Evolutionary conservation across 345 rosid species (phyloP).

Genomic region (Draba incana): DNA sequence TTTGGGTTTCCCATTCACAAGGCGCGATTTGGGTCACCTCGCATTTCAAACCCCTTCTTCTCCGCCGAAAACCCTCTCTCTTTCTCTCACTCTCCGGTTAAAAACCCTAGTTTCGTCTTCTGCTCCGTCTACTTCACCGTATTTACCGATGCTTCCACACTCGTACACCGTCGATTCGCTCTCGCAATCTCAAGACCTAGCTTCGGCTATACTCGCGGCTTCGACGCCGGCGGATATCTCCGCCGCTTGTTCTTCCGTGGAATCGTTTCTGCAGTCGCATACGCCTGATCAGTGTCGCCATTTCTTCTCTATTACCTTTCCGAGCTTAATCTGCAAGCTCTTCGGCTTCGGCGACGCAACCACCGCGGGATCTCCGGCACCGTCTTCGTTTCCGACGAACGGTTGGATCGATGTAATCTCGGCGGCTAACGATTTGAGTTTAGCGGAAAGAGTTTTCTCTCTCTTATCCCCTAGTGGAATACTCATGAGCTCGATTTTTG

Average conservation of each 20-base stretch:
- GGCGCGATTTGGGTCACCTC: slow-evolving; percentile 62
- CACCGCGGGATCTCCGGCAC: slow-evolving; percentile 42
- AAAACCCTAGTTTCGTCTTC: slow-evolving; percentile 44
- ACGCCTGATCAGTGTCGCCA: slow-evolving; percentile 86
- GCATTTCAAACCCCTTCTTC: slow-evolving; percentile 56
- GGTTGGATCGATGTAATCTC: slow-evolving; percentile 72
- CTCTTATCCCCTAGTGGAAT: slow-evolving; percentile 65
- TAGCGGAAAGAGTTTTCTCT: slow-evolving; percentile 55
- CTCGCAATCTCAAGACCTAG: slow-evolving; percentile 68
- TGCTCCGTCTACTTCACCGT: not conserved
- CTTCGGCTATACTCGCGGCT: slow-evolving; percentile 62
- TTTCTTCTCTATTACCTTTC: slow-evolving; percentile 89
- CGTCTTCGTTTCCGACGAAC: slow-evolving; percentile 26
- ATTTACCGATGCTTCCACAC: slow-evolving; percentile 62
- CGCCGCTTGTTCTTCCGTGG: slow-evolving; percentile 64
- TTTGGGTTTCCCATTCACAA: slow-evolving; percentile 31
- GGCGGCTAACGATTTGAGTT: slow-evolving; percentile 47
- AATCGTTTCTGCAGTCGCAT: slow-evolving; percentile 64
- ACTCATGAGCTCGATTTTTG: slow-evolving; percentile 60
- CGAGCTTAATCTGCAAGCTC: slow-evolving; percentile 74
- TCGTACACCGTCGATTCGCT: slow-evolving; percentile 75
- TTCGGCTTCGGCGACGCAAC: slow-evolving; percentile 75
- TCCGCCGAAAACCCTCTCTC: slow-evolving; percentile 37
- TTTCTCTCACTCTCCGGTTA: not conserved
- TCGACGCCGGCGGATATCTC: slow-evolving; percentile 61